Evolutionary conservation across 306 rosid species (phyloP).

Genomic region (Begonia masoniana): DNA sequence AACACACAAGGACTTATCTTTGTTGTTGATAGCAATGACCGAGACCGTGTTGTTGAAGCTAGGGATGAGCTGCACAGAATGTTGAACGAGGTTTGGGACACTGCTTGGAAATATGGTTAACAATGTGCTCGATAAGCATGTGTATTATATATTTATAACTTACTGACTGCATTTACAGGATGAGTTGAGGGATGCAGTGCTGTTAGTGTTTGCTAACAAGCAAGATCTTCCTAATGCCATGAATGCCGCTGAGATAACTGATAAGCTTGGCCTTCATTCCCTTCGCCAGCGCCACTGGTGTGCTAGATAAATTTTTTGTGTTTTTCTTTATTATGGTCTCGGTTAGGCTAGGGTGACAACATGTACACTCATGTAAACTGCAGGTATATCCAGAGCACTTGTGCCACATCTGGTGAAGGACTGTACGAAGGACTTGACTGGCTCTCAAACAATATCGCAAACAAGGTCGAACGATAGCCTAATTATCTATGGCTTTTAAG

Average conservation of each 20-base stretch:
- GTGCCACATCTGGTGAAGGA: constrained; percentile 76
- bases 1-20: constrained; percentile 66
- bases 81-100: constrained; percentile 42
- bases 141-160: too few relatives aligned
- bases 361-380: background rate
- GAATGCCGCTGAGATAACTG: constrained; percentile 65
- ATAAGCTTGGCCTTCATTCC: constrained; percentile 53
- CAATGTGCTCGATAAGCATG: background rate
- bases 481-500: background rate
- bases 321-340: too few relatives aligned
- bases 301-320: constrained; percentile 2
- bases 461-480: constrained; percentile 21
- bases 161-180: constrained; percentile 22
- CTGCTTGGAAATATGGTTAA: background rate
- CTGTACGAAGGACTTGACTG: constrained; percentile 63
- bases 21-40: constrained; percentile 65
- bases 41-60: constrained; percentile 66
- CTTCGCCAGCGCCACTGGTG: constrained; percentile 61
- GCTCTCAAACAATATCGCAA: constrained; percentile 60
- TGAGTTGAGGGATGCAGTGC: constrained; percentile 52
- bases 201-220: constrained; percentile 61
- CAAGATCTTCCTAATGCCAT: constrained; percentile 72
- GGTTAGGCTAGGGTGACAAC: too few relatives aligned
- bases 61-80: constrained; percentile 61
- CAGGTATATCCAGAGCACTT: constrained; percentile 67